These are phyloP conservation scores for Apiotrichum akiyoshidainum DNA, from an alignment of 1,284 basidiomycete species.

Conservation along the genomic window DNA sequence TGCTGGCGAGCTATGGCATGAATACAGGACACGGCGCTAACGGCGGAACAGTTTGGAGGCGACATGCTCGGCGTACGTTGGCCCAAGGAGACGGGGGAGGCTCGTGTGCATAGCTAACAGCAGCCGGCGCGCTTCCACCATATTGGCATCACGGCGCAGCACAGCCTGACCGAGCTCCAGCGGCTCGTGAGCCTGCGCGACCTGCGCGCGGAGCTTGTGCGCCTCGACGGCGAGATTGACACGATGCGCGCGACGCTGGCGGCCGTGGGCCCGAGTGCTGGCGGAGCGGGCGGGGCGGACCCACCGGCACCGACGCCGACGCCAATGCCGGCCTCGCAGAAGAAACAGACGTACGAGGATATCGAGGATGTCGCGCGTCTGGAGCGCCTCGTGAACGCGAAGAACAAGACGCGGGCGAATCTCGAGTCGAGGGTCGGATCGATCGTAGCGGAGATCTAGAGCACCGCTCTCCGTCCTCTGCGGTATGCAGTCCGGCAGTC, in stretches of 20 bases:
- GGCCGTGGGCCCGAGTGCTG: background rate
- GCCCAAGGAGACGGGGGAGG: background rate
- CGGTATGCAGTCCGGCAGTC: too few relatives aligned
- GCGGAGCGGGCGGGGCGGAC: background rate
- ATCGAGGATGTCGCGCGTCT: conserved; percentile 36
- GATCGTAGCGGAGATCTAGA: too few relatives aligned
- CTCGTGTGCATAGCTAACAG: background rate
- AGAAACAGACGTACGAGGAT: conserved; percentile 26
- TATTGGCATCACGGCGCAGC: conserved; percentile 40
- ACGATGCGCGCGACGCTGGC: conserved; percentile 27
- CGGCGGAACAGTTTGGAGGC: conserved; percentile 37
- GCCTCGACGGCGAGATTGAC: conserved; percentile 40
- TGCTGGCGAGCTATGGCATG: background rate
- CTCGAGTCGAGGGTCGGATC: conserved; percentile 25
- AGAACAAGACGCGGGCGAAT: conserved; percentile 35
- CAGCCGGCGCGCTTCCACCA: conserved; percentile 48
- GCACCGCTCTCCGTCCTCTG: too few relatives aligned
- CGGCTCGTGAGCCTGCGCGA: conserved; percentile 32
- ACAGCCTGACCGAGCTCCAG: conserved; percentile 32
- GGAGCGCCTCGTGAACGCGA: conserved; percentile 39
- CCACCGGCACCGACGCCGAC: background rate
- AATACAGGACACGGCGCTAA: too few relatives aligned
- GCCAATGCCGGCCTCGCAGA: background rate
- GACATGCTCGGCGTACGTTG: conserved; percentile 45
- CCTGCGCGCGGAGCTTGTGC: conserved; percentile 31